Base-by-base conservation (phyloP, 257 asterid species). In the Przewalskia tangutica region DNA sequence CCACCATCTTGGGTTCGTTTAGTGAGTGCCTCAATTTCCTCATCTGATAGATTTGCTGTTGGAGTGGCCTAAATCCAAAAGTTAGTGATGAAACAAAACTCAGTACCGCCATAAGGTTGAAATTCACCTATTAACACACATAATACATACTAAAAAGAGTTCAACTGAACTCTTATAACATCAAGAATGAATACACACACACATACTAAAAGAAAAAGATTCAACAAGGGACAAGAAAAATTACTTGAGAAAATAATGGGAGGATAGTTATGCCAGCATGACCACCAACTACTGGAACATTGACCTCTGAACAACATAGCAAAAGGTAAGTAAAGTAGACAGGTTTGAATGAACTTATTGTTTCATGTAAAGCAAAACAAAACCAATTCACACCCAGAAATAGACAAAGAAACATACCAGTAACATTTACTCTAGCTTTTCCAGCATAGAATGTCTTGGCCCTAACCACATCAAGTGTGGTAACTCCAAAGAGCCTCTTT, bases 1-100 rank as follows among this genome's bases (percentile, higher is more conserved):
- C 98, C 98, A 85, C 98, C 99, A 85, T 96, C 95, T 90, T 96
- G 99, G 40, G 97, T 96, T 87, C 99, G 87, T 79, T 92, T 90
- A 20, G 99, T 92, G 75, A 94, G 94, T 77, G 98, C 97, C 82
- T 58, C 84, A 50, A 96, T 89, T 1, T 84, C 92, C 34, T 96
- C 97, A 86, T 87, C 89, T 0, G 97, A 75, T 76, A 96, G 87
- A 85, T 94, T 93, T 79, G 95, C 94, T 82, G 81, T 83, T 12
- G 99, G 99, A 16, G 95, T 86, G 36, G 97, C 97, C 98, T 96
- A 51, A 40, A 70, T 48, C 20, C 68, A 80, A 12, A 82, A 32
- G 18, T 36, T 58, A 55, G 58, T 16, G 13, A 75, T 73, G 14
- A 80, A 54, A 66, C 63, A 84, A 8, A 5, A 36, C 79, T 70